Conservation (phyloP, 805 yeast species). For the Sungouiozyma ichnusensis region DNA sequence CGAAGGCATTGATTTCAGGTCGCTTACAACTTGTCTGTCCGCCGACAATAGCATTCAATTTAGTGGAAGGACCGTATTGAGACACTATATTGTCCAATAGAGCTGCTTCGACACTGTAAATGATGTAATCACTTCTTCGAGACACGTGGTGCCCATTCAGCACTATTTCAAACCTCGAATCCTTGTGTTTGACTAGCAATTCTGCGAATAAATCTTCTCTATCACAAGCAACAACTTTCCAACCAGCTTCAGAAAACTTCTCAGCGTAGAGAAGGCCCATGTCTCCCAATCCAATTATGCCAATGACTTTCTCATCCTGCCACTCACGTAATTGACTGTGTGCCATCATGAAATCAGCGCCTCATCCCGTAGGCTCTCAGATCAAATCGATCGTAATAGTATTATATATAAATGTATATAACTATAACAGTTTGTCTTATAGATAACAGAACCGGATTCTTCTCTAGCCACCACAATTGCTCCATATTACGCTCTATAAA, state of each 20-base stretch:
- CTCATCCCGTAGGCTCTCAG: too few relatives aligned
- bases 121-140: slow-evolving; percentile 67
- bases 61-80: slow-evolving; percentile 77
- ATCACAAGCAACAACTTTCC: slow-evolving; percentile 86
- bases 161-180: slow-evolving; percentile 45
- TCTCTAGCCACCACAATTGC: too few relatives aligned
- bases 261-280: slow-evolving; percentile 89
- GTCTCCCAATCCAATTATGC: slow-evolving; percentile 93
- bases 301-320: slow-evolving; percentile 49
- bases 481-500: slow-evolving; percentile 13
- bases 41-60: slow-evolving; percentile 85
- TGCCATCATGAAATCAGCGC: slow-evolving; percentile 5
- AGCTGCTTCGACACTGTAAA: slow-evolving; percentile 91
- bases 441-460: too few relatives aligned
- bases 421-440: too few relatives aligned
- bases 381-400: too few relatives aligned
- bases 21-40: slow-evolving; percentile 95
- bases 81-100: slow-evolving; percentile 62
- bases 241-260: slow-evolving; percentile 68
- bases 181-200: slow-evolving; percentile 32
- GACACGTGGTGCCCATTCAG: slow-evolving; percentile 77
- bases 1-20: slow-evolving; percentile 84
- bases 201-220: slow-evolving; percentile 51
- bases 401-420: too few relatives aligned
- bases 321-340: slow-evolving; percentile 20